Evolutionary conservation across 176 grass and related monocot genomes (phyloP), one percentile per base, ranked within the genome.

Genomic region (Triticum timopheevii): DNA sequence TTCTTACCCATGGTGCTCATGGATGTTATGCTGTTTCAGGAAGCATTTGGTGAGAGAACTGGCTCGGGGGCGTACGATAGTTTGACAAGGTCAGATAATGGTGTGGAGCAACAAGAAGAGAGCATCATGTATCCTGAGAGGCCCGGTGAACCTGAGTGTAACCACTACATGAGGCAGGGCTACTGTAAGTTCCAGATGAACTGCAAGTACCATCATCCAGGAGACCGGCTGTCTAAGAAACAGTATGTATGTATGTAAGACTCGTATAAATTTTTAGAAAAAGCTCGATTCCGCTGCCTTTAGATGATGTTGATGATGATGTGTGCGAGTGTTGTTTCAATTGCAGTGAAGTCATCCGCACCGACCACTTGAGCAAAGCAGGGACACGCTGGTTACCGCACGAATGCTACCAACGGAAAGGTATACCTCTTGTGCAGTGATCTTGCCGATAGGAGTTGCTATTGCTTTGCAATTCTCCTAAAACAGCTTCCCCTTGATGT

Each of bases 151-250:
- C 84, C 39, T 16, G 61, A 66, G 73, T 94, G 89, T 47, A 1
- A 8, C 22, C 13, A 89, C 82, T 92, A 92, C 80, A 94, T 89
- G 80, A 89, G 76, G 84, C 36, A 89, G 78, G 92, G 92, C 10
- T 63, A 52, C 36, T 94, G 92, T 84, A 91, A 71, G 81, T 94
- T 87, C n/a, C 70, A 82, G 73, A 80, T 65, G 67, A 61, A 58
- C 33, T 93, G 92, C 92, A 93, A 80, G 52, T 93, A 83, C 66
- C 82, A 93, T 80, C 89, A 94, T 73, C 92, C 89, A 62, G 80
- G 33, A 84, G 42, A 80, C 54, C 61, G 20, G 20, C 59, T 85
- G 74, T 67, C 49, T 28, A 78, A 27, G 27, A 71, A 86, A 52
- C 68, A 34, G 78, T 54, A 54, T 54, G 83, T 86, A 68, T 28